Evolutionary conservation across 2,329 filamentous ascomycete species (phyloP), one percentile per base, ranked within the genome.

Genomic region (Pseudogymnoascus verrucosus): DNA sequence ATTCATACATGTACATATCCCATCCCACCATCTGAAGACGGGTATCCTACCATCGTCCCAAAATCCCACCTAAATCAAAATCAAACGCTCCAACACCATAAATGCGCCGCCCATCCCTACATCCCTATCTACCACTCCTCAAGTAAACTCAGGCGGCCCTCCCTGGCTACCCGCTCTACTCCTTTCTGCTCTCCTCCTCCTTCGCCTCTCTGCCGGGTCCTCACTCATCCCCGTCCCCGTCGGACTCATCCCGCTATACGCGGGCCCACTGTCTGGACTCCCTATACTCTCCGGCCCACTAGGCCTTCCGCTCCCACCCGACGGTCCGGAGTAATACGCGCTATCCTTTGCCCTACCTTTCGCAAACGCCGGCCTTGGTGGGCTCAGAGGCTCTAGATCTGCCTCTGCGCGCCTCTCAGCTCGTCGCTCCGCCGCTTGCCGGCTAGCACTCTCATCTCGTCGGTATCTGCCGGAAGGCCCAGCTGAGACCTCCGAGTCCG

Each of bases 281-380:
- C 67, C 69, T 40, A 69, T 57, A 65, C 69, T 71, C 2, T 59
- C 67, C n/a, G 65, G 60, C 8, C 61, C 57, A 7, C 59, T 36
- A 61, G 63, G 63, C 28, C 31, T 54, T n/a, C 61, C 65, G 10
- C 63, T 64, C 26, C 77, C 76, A 8, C 70, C 73, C 8, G 73
- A 60, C 10, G 57, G 57, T 7, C 57, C 71, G 7, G 70, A 72
- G 69, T 85, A 87, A 69, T 87, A 87, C 7, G 83, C 82, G 51
- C 83, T 85, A 69, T 88, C 85, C 69, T 86, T 87, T 10, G 74
- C 78, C 64, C 77, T 76, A 0, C 78, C 79, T 44, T 78, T 79
- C 4, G 83, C 82, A 69, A 84, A 85, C 5, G 82, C 77, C 8
- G 85, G 82, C 63, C 82, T 79, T 0, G 85, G 84, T 1, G 84